A percentile compares a stretch with the other conserved stretches of the same genome.
These are phyloP conservation scores for Hanseniaspora uvarum DNA, from an alignment of 1,139 yeast genomes.

Conservation along the genomic window DNA sequence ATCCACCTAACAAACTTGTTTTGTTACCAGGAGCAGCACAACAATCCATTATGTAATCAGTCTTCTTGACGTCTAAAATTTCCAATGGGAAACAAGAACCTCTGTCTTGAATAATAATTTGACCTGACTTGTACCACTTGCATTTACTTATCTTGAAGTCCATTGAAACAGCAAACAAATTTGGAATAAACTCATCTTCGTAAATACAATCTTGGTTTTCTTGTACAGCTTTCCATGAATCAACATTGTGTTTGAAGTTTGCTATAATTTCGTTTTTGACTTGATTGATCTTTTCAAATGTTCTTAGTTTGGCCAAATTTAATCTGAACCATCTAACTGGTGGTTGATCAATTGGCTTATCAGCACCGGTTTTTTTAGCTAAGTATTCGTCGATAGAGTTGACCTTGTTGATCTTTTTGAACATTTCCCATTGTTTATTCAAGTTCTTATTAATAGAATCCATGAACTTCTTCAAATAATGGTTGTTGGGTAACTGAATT, in stretches of 20 bases:
- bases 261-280: constrained; percentile 37
- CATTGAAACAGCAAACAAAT: constrained; percentile 75
- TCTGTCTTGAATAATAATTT: constrained; percentile 82
- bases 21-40: constrained; percentile 99
- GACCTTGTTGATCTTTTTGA: constrained; percentile 56
- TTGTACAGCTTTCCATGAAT: constrained; percentile 43
- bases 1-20: constrained; percentile 81
- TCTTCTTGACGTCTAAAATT: constrained; percentile 51
- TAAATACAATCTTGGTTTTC: constrained; percentile 47
- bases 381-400: constrained; percentile 37
- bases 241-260: constrained; percentile 28
- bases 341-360: constrained; percentile 47
- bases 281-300: constrained; percentile 29
- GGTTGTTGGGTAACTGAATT: constrained; percentile 73
- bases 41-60: constrained; percentile 66
- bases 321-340: constrained; percentile 86
- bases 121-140: constrained; percentile 60
- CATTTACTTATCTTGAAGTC: constrained; percentile 54
- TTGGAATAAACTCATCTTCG: constrained; percentile 59
- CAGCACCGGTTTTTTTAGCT: constrained; percentile 36
- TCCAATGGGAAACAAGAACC: constrained; percentile 95
- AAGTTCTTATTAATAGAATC: constrained; percentile 68
- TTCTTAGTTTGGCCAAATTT: constrained; percentile 43
- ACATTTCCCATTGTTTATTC: constrained; percentile 68
- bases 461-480: constrained; percentile 72